Evolutionary conservation across 495 filamentous ascomycete genomes (phyloP).

Genomic region (Parmelia sp.): DNA sequence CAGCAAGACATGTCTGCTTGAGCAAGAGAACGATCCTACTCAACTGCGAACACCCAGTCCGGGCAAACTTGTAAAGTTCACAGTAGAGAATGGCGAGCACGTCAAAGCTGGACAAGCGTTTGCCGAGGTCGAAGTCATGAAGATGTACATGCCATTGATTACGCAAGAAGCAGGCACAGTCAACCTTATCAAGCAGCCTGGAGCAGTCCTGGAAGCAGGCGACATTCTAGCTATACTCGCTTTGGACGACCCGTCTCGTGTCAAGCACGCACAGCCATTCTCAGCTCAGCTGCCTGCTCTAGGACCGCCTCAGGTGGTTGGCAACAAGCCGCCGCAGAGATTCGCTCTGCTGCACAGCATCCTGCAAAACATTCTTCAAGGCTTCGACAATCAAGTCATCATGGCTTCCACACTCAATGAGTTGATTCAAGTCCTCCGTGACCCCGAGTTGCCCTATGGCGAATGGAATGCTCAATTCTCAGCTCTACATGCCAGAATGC

Average conservation of each 20-base stretch:
- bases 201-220: constrained; percentile 93
- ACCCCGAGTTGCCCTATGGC: constrained; percentile 87
- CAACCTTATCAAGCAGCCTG: constrained; percentile 98
- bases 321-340: constrained; percentile 85
- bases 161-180: constrained; percentile 97
- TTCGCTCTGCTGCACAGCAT: constrained; percentile 72
- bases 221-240: constrained; percentile 98
- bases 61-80: constrained; percentile 98
- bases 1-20: constrained; percentile 92
- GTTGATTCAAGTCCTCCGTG: constrained; percentile 79
- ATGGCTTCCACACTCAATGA: constrained; percentile 86
- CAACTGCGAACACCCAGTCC: constrained; percentile 92
- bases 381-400: constrained; percentile 96
- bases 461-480: constrained; percentile 95
- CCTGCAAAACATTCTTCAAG: constrained; percentile 81
- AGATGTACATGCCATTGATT: constrained; percentile 99
- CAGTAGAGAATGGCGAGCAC: constrained; percentile 93
- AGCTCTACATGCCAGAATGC: constrained; percentile 92
- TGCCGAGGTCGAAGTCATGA: constrained; percentile 99
- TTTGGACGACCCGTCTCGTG: constrained; percentile 89
- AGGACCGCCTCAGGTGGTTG: constrained; percentile 76
- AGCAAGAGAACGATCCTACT: constrained; percentile 98
- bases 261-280: constrained; percentile 98
- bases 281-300: constrained; percentile 83
- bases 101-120: constrained; percentile 88